A percentile compares a stretch with the other conserved stretches of the same genome.
phyloP scores from a whole-genome alignment of 2,329 filamentous ascomycete genomes.

The Penicillium rolfsii region DNA sequence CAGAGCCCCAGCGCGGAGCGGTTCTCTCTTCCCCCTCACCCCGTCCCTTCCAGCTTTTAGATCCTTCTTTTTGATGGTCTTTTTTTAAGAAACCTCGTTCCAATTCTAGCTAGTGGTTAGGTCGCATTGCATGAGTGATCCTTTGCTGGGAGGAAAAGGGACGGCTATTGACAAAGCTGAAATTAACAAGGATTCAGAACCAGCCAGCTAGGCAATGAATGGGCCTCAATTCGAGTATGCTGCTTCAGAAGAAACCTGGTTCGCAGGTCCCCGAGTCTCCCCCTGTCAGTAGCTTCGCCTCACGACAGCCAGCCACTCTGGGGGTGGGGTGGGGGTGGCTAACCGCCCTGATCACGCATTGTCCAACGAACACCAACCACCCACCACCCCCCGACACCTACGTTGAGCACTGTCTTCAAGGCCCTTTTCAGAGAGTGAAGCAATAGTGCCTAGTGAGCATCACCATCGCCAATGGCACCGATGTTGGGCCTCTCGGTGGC shows the following conservation, averaged over 20 bases:
- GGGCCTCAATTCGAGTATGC: not conserved
- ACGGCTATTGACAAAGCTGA: not conserved
- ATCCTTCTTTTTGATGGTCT: too few relatives aligned
- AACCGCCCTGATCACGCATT: constrained; percentile 10
- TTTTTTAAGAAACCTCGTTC: not conserved
- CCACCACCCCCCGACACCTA: not conserved
- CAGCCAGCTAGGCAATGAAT: not conserved
- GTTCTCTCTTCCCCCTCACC: not conserved
- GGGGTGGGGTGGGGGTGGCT: constrained; percentile 2
- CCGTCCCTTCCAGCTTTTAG: too few relatives aligned
- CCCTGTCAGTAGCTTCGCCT: not conserved
- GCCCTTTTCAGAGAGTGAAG: not conserved
- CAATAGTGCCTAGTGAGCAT: not conserved
- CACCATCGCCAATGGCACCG: constrained; percentile 4
- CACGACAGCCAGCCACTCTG: not conserved
- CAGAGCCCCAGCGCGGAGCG: not conserved
- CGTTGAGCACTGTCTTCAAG: not conserved
- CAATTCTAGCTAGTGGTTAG: not conserved
- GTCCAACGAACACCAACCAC: not conserved
- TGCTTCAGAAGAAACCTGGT: constrained; percentile 1
- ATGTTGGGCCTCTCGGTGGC: constrained; percentile 16
- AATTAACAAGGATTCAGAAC: not conserved
- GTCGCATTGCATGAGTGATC: constrained; percentile 5
- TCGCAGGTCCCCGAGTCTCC: not conserved
- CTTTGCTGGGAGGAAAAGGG: not conserved